Percentiles rank a stretch among this genome's conserved stretches.
phyloP scores from a whole-genome alignment of 2,329 filamentous ascomycete genomes.

The Periconia digitata region DNA sequence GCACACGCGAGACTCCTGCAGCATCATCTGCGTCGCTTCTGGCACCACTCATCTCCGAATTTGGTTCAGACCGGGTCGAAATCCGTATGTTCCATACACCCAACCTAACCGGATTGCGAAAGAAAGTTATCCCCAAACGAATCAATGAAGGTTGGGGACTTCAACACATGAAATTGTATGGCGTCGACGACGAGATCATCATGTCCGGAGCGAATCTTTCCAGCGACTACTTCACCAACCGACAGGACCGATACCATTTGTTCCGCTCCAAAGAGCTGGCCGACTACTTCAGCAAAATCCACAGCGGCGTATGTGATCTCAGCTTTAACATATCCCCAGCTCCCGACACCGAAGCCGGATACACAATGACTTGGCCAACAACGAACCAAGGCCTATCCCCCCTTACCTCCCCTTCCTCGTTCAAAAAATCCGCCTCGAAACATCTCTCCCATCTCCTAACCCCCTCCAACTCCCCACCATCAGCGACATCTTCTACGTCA shows the following conservation, averaged over 20 bases:
- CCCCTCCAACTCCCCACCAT: conserved; percentile 43
- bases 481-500: conserved; percentile 22
- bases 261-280: conserved; percentile 79
- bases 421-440: conserved; percentile 68
- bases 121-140: conserved; percentile 79
- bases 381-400: conserved; percentile 74
- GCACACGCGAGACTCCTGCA: conserved; percentile 84
- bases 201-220: conserved; percentile 88
- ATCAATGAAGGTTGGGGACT: conserved; percentile 99
- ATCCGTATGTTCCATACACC: conserved; percentile 98
- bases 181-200: conserved; percentile 92
- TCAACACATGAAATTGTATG: conserved; percentile 99
- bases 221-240: conserved; percentile 92
- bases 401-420: conserved; percentile 67
- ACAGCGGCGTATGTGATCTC: conserved; percentile 74
- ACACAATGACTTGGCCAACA: conserved; percentile 70
- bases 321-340: conserved; percentile 78
- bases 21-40: conserved; percentile 87
- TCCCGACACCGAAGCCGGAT: conserved; percentile 50
- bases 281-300: conserved; percentile 78
- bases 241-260: conserved; percentile 91
- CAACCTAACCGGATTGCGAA: conserved; percentile 84
- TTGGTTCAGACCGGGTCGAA: conserved; percentile 81
- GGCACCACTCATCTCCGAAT: conserved; percentile 78
- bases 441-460: conserved; percentile 68